Evolutionary conservation across 208 protist species (phyloP), one percentile per base, ranked within the genome.

Genomic region (Crithidia mellificae): DNA sequence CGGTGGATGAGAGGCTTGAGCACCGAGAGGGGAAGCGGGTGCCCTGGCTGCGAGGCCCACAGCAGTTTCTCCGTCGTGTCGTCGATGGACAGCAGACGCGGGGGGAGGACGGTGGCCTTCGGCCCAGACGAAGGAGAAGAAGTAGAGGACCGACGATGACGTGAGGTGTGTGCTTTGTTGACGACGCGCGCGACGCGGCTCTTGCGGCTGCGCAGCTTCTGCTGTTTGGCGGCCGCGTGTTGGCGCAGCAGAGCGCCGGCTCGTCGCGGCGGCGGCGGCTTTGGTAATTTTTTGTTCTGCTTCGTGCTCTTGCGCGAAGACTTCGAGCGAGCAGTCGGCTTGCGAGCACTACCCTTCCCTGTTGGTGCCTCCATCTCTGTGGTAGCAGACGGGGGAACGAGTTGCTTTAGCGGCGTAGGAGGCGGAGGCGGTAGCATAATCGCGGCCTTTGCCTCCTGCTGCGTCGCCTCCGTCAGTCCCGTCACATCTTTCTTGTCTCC

Each of bases 1-100:
- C 39, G 6, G 46, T 34, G 47, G 15, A 80, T 32, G 15, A 80
- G 39, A 12, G 68, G 63, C 11, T 24, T 46, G 6, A 80, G 34
- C 22, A 72, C 50, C 5, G 34, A 8, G 12, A 80, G 22, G 41
- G 66, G 58, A 8, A 80, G 15, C 2, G 74, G 70, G 2, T 39
- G 70, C 2, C 56, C 56, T 19, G 68, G 53, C 15, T 3, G 34
- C 1, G 74, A 74, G 6, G 51, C 17, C 74, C 74, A 80, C 52
- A 80, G 17, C 14, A 74, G 15, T 46, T 63, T 74, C 44, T 80
- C 74, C 14, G 43, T 68, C 0, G 34, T 29, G 49, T 50, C 54
- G 24, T 70, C 55, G 14, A 43, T 29, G 6, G 63, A 65, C 11
- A 76, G 61, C 43, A 76, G 55, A 5, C 70, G 70, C 11, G 70